Evolutionary conservation across 1,284 basidiomycete species (phyloP).

Genomic region (Pseudozyma pruni): DNA sequence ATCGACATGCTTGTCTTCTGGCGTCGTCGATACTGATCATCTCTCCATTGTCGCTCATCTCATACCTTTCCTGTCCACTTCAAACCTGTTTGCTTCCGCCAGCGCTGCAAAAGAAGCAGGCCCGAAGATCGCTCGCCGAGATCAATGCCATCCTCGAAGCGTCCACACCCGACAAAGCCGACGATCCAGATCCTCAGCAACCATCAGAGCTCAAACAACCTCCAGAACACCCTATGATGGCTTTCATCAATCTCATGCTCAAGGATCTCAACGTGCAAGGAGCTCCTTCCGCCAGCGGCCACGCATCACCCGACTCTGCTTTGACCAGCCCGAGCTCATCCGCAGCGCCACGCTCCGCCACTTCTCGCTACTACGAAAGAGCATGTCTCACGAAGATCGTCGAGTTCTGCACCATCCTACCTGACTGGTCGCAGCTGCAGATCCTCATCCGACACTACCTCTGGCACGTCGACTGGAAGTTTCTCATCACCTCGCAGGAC

Average conservation of each 20-base stretch:
- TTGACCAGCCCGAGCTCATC: conserved; percentile 7
- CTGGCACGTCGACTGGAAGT: conserved; percentile 50
- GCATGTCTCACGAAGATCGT: conserved; percentile 20
- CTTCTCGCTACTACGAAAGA: conserved; percentile 20
- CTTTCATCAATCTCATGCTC: conserved; percentile 51
- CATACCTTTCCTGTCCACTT: background rate
- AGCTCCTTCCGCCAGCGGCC: conserved; percentile 9
- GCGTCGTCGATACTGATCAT: background rate
- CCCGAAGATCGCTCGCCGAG: conserved; percentile 40
- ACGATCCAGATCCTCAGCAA: conserved; percentile 32
- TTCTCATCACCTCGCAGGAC: conserved; percentile 43
- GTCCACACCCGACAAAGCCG: conserved; percentile 3
- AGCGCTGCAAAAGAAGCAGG: conserved; percentile 50
- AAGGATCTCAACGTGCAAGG: conserved; percentile 36
- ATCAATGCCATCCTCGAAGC: conserved; percentile 40
- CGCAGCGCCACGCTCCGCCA: background rate
- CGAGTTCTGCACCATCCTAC: conserved; percentile 29
- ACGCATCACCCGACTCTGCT: conserved; percentile 18
- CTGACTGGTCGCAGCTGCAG: conserved; percentile 29
- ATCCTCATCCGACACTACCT: conserved; percentile 30
- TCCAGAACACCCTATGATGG: conserved; percentile 42
- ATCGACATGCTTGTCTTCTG: too few relatives aligned
- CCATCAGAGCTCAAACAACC: background rate
- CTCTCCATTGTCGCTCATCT: background rate
- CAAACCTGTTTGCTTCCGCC: background rate